Conservation (phyloP, 345 rosid genomes). For the Pelargonium nanum region DNA sequence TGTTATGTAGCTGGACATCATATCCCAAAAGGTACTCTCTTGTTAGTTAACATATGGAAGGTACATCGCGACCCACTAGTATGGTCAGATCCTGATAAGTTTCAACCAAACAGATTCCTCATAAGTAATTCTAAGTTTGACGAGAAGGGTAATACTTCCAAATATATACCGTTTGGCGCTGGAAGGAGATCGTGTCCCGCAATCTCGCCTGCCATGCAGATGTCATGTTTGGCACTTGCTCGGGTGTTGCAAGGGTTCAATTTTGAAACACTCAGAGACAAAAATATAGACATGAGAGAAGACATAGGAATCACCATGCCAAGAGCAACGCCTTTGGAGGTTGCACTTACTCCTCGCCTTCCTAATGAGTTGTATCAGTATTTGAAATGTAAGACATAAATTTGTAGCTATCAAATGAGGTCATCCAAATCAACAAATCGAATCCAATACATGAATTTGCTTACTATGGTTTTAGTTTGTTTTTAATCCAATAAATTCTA, state of each 20-base stretch:
- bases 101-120: conserved; percentile 12
- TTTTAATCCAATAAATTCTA: too few relatives aligned
- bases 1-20: conserved; percentile 2
- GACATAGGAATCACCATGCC: conserved; percentile 7
- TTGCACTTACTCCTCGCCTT: conserved; percentile 6
- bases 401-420: too few relatives aligned
- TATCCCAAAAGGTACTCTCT: conserved; percentile 12
- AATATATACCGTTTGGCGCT: conserved; percentile 33
- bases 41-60: conserved; percentile 13
- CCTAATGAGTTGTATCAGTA: too few relatives aligned
- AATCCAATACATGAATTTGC: too few relatives aligned
- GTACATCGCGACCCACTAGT: conserved; percentile 12
- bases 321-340: conserved; percentile 6
- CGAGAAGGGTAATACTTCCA: conserved; percentile 12
- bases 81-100: conserved; percentile 13
- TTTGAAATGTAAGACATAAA: too few relatives aligned
- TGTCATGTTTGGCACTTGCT: background rate
- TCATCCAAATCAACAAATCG: too few relatives aligned
- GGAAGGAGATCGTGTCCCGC: conserved; percentile 60
- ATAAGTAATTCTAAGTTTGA: too few relatives aligned
- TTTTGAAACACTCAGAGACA: background rate
- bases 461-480: too few relatives aligned
- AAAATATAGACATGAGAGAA: conserved; percentile 9
- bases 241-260: conserved; percentile 3
- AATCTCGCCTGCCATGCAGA: background rate